Conservation (phyloP, 257 asterid genomes). For the Fraxinus americana region DNA sequence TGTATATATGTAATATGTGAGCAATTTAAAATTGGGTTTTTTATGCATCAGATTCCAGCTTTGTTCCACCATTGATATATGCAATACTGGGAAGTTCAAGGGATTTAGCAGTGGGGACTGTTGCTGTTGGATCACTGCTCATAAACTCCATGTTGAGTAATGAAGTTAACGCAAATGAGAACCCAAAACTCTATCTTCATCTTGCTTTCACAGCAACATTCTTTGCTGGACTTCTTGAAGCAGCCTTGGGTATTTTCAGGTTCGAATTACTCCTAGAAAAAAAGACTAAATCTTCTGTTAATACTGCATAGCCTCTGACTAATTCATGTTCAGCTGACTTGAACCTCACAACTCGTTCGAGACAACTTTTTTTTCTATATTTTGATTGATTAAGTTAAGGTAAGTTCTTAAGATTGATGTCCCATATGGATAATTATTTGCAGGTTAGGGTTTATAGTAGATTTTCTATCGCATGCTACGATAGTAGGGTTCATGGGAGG, state of each 20-base stretch:
- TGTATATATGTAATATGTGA: neutral
- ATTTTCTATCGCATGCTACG: conserved; percentile 29
- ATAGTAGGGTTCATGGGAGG: conserved; percentile 33
- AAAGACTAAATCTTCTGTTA: no score
- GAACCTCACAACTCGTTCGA: no score
- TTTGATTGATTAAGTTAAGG: neutral
- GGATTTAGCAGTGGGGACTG: conserved; percentile 90
- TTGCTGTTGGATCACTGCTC: conserved; percentile 81
- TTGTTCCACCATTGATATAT: conserved; percentile 78
- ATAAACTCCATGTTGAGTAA: conserved; percentile 67
- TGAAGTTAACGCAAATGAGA: conserved; percentile 49
- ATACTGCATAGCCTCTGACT: no score
- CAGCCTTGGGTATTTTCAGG: conserved; percentile 78
- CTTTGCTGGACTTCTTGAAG: conserved; percentile 81
- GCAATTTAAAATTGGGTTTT: neutral
- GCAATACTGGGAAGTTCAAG: conserved; percentile 91
- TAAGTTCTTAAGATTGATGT: neutral
- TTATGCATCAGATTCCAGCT: conserved; percentile 68
- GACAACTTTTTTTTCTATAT: neutral
- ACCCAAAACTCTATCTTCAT: conserved; percentile 68
- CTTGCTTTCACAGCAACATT: conserved; percentile 90
- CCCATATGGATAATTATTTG: neutral
- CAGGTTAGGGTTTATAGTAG: conserved; percentile 29
- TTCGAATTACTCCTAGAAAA: neutral
- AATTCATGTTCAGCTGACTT: no score